These are phyloP conservation scores for Baeospora myosura DNA, from an alignment of 1,284 basidiomycete species.

Conservation along the genomic window DNA sequence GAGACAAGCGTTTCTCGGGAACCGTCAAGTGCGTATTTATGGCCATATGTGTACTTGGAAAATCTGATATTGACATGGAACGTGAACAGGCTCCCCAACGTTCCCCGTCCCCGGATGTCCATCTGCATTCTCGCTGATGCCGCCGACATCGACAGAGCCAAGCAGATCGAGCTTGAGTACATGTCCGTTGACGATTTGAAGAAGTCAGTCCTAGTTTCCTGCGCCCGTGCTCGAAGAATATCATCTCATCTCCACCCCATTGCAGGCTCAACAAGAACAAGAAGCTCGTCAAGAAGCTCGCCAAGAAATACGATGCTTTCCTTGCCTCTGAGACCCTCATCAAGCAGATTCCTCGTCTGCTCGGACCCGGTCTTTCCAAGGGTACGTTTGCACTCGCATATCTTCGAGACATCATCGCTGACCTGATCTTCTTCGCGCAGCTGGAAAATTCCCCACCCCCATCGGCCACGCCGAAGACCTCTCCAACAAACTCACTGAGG, in stretches of 20 bases:
- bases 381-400: conserved; percentile 34
- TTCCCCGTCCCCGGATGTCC: conserved; percentile 98
- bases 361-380: conserved; percentile 99
- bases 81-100: conserved; percentile 74
- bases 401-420: neutral
- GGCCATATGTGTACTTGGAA: neutral
- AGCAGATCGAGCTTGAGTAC: conserved; percentile 95
- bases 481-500: conserved; percentile 87
- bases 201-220: conserved; percentile 54
- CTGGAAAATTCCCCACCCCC: conserved; percentile 99
- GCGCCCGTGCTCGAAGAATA: too few species aligned
- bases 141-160: conserved; percentile 96
- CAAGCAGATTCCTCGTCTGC: conserved; percentile 99
- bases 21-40: conserved; percentile 72
- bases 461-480: conserved; percentile 93
- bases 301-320: conserved; percentile 99
- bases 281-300: conserved; percentile 99
- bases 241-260: neutral
- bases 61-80: conserved; percentile 9
- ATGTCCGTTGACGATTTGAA: conserved; percentile 99
- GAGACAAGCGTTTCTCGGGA: conserved; percentile 95
- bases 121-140: conserved; percentile 99
- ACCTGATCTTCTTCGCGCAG: conserved; percentile 31
- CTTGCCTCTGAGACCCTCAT: conserved; percentile 96
- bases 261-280: conserved; percentile 97